phyloP scores from a whole-genome alignment of 2,329 filamentous ascomycete species.

The Paecilomyces sp. region DNA sequence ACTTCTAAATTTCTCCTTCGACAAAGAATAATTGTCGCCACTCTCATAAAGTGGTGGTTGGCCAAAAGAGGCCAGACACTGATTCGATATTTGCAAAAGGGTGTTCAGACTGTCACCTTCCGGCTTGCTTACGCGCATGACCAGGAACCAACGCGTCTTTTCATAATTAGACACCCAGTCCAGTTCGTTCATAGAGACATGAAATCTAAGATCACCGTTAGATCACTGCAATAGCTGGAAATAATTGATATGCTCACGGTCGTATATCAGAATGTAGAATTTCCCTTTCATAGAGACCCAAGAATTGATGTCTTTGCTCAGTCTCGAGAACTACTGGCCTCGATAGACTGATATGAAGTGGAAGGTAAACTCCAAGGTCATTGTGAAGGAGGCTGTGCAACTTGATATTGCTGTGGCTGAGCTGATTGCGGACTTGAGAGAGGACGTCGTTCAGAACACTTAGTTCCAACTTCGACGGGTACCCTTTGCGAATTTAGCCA shows the following conservation, averaged over 20 bases:
- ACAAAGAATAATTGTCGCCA: conserved; percentile 9
- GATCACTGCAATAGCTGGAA: background rate
- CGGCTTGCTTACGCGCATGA: conserved; percentile 54
- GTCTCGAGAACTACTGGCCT: conserved; percentile 69
- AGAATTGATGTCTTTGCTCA: conserved; percentile 63
- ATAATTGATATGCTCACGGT: conserved; percentile 31
- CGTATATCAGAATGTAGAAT: conserved; percentile 37
- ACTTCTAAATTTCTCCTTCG: conserved; percentile 1
- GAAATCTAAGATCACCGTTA: conserved; percentile 37
- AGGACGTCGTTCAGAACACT: conserved; percentile 23
- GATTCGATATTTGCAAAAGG: conserved; percentile 63
- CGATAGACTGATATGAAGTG: conserved; percentile 87
- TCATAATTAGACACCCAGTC: conserved; percentile 63
- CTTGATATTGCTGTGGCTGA: conserved; percentile 30
- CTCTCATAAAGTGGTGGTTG: conserved; percentile 66
- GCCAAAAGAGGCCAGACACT: conserved; percentile 48
- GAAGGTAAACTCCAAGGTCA: conserved; percentile 68
- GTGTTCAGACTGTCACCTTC: conserved; percentile 49
- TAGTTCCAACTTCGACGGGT: conserved; percentile 30
- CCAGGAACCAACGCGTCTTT: conserved; percentile 72
- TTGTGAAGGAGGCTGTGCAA: conserved; percentile 67
- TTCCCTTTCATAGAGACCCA: conserved; percentile 45
- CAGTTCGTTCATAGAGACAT: conserved; percentile 39
- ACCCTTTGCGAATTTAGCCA: conserved; percentile 25
- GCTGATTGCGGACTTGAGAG: conserved; percentile 23